phyloP scores from a whole-genome alignment of 352 stramenopile species.

The Phytopythium kandeliae region DNA sequence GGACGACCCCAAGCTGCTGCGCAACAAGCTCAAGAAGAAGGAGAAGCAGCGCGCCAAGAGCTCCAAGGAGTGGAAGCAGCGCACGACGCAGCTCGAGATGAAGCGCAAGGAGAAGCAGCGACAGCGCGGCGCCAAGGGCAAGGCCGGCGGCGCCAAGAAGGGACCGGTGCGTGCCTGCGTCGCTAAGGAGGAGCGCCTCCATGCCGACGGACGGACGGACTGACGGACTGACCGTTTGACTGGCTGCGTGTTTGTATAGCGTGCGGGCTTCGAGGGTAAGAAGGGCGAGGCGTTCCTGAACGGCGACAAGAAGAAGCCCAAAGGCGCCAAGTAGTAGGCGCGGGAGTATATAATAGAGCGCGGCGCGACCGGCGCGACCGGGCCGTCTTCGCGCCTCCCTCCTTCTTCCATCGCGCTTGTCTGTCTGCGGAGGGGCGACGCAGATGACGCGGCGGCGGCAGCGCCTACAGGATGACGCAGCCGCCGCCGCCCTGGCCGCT shows the following conservation, averaged over 20 bases:
- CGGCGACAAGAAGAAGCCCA: constrained; percentile 46
- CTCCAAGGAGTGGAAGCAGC: constrained; percentile 74
- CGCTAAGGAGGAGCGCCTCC: too few relatives aligned
- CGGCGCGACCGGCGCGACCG: too few relatives aligned
- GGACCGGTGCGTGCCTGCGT: constrained; percentile 18
- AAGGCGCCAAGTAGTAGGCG: constrained; percentile 26
- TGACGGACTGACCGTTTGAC: too few relatives aligned
- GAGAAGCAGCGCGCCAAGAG: constrained; percentile 78
- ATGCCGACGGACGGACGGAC: too few relatives aligned
- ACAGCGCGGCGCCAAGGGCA: constrained; percentile 32
- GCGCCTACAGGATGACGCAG: constrained; percentile 55
- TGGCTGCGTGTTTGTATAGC: constrained; percentile 20
- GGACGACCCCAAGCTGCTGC: constrained; percentile 74
- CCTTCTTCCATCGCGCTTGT: too few relatives aligned
- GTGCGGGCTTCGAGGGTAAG: constrained; percentile 78
- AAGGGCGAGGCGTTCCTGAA: constrained; percentile 75
- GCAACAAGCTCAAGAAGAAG: constrained; percentile 83
- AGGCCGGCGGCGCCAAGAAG: constrained; percentile 8
- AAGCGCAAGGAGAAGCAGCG: constrained; percentile 62
- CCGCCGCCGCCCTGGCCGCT: constrained; percentile 54
- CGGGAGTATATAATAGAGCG: constrained; percentile 31
- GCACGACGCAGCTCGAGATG: constrained; percentile 46
- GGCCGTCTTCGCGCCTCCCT: too few relatives aligned
- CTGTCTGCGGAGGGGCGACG: too few relatives aligned
- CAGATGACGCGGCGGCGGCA: too few relatives aligned